phyloP scores from a whole-genome alignment of 306 rosid genomes.

The Vigna reflexopilosa region DNA sequence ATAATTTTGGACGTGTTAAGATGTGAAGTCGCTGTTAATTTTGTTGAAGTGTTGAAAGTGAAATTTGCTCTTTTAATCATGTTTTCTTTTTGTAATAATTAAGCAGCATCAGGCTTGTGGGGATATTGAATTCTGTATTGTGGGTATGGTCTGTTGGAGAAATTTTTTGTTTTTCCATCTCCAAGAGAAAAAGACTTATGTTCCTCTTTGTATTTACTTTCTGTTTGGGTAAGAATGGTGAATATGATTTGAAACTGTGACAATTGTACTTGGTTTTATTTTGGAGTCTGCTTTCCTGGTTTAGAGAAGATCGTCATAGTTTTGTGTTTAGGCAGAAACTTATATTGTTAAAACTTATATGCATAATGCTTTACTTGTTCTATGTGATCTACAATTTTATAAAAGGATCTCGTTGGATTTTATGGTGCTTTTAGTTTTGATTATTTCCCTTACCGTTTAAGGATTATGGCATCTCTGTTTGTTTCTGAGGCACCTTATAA shows the following conservation, averaged over 20 bases:
- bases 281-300: slow-evolving; percentile 31
- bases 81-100: slow-evolving; percentile 18
- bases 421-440: slow-evolving; percentile 22
- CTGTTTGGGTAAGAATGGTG: slow-evolving; percentile 37
- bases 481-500: slow-evolving; percentile 21
- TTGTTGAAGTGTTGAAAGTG: not conserved
- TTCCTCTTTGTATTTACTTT: slow-evolving; percentile 38
- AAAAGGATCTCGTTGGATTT: slow-evolving; percentile 35
- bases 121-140: slow-evolving; percentile 35
- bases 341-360: slow-evolving; percentile 10
- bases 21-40: slow-evolving; percentile 35
- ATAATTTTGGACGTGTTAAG: slow-evolving; percentile 35
- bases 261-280: slow-evolving; percentile 9
- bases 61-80: not conserved
- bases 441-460: slow-evolving; percentile 23
- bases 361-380: slow-evolving; percentile 12
- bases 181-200: slow-evolving; percentile 3
- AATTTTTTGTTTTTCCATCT: slow-evolving; percentile 5
- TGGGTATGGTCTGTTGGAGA: slow-evolving; percentile 3
- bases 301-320: slow-evolving; percentile 33
- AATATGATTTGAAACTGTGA: slow-evolving; percentile 40
- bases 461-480: slow-evolving; percentile 10
- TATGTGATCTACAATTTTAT: not conserved
- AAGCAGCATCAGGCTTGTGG: slow-evolving; percentile 23
- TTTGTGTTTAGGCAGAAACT: slow-evolving; percentile 2